Evolutionary conservation across 1,284 basidiomycete genomes (phyloP), one percentile per base, ranked within the genome.

Genomic region (Cerioporus squamosus): DNA sequence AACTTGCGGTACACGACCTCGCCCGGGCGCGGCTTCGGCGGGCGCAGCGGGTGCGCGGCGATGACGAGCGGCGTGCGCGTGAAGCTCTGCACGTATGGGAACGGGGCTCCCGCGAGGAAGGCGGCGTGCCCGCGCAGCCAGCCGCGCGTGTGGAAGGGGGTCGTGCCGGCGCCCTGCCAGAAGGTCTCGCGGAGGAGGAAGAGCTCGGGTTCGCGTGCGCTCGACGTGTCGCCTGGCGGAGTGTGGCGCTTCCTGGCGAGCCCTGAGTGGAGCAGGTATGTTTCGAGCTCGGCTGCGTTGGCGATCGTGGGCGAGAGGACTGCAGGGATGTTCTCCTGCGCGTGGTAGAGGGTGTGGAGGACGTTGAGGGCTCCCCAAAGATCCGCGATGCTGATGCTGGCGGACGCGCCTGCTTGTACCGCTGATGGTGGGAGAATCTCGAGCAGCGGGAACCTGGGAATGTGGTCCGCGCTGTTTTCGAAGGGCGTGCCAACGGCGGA

Each of bases 161-260:
- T 66, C 7, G 75, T 78, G 12, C 82, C 82, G 1, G 80, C 82
- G 8, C 78, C 83, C 65, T 84, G 82, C 82, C 82, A 85, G 69
- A 85, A 84, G 2, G 78, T 69, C 1, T 74, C 72, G 40, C 81
- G 72, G 15, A 74, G 72, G 50, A 84, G 71, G 66, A 81, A 80
- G 46, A 79, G 57, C 15, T 70, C 68, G 15, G 72, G 67, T 40
- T 61, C 61, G 12, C 62, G 22, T 5, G 44, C 36, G 53, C 51
- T 56, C 17, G 57, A 49, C 17, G 46, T 39, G 58, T 59, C 57
- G 33, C 33, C 70, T 55, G 31, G 67, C 64, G 9, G 73, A 64
- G 46, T 62, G 49, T 61, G 62, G 12, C 60, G 59, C 44, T 57
- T 64, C 43, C 62, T 56, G 3, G 60, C 62, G 49, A 64, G 57